Evolutionary conservation across 179 eudicot genomes (phyloP).

Genomic region (Pouteria campechiana): DNA sequence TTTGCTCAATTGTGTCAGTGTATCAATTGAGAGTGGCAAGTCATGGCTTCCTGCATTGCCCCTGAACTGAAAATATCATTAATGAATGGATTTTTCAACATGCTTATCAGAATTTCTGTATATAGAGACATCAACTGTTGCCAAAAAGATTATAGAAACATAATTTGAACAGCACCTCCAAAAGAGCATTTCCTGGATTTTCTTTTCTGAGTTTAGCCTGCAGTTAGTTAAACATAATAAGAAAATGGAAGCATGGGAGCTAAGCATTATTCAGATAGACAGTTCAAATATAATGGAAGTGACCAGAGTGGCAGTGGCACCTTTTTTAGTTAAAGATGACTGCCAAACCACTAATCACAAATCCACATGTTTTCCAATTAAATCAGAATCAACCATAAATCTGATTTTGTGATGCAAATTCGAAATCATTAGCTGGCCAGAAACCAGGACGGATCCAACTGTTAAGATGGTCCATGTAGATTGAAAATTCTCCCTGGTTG

Average conservation of each 20-base stretch:
- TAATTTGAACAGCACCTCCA: conserved; percentile 65
- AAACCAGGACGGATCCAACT: too few relatives aligned
- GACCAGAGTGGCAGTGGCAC: not conserved
- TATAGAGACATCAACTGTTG: not conserved
- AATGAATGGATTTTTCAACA: conserved; percentile 1
- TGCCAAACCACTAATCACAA: too few relatives aligned
- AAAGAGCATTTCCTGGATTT: conserved; percentile 69
- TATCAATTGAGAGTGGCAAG: conserved; percentile 69
- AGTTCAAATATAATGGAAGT: conserved; percentile 1
- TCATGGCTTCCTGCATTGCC: conserved; percentile 99
- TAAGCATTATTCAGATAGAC: too few relatives aligned
- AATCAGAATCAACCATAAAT: too few relatives aligned
- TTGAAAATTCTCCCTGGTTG: too few relatives aligned
- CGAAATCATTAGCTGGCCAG: too few relatives aligned
- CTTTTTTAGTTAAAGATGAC: too few relatives aligned
- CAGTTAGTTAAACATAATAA: conserved; percentile 12
- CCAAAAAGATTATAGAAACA: not conserved
- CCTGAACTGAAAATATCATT: conserved; percentile 41
- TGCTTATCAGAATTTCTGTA: not conserved
- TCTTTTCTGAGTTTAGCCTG: conserved; percentile 81
- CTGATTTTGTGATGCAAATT: too few relatives aligned
- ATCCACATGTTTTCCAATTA: too few relatives aligned
- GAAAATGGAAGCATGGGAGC: conserved; percentile 2
- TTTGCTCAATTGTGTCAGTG: conserved; percentile 63
- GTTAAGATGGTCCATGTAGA: too few relatives aligned